Evolutionary conservation across 2,329 filamentous ascomycete species (phyloP), one percentile per base, ranked within the genome.

Genomic region (Ophiostoma sp.): DNA sequence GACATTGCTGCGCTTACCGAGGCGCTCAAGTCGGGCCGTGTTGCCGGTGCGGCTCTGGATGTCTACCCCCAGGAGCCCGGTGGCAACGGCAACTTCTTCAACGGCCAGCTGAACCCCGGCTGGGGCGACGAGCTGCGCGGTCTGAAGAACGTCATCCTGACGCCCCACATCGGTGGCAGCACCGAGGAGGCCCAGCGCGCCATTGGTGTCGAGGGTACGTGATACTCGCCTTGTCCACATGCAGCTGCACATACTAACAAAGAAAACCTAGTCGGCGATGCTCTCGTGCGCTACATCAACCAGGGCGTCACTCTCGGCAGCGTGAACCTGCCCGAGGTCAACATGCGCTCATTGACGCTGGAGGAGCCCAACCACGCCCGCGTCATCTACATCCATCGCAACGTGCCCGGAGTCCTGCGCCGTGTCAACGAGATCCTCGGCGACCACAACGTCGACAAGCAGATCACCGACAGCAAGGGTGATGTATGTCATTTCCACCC

Each of bases 391-490:
- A 96, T 99, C 74, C 95, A 99, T 81, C 90, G 90, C 79, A 99
- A 99, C 80, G 87, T 98, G 36, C 95, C 95, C 64, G 95, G 95
- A 83, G 95, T 99, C 71, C 83, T 99, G 78, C 87, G 93, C 76
- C 92, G 89, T 81, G 95, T 99, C 73, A 99, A 99, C 83, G 91
- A 95, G 75, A 92, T 98, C 71, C 85, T 99, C 64, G 91, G 90
- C 60, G 89, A 96, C 75, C 93, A 99, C 83, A 99, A 99, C 78
- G 93, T 99, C 74, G 94, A 97, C 81, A 98, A 98, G 84, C 95
- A 99, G 81, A 98, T 96, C 82, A 95, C 92, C 66, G 95, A 98
- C 78, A 96, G 91, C 80, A 90, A 89, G 81, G 94, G 93, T 73
- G 94, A 98, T 84, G 85, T 95, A 58, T 7, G 72, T 68, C 27